Evolutionary conservation across 2,329 filamentous ascomycete genomes (phyloP).

Genomic region (Cordyceps cateniannulata): DNA sequence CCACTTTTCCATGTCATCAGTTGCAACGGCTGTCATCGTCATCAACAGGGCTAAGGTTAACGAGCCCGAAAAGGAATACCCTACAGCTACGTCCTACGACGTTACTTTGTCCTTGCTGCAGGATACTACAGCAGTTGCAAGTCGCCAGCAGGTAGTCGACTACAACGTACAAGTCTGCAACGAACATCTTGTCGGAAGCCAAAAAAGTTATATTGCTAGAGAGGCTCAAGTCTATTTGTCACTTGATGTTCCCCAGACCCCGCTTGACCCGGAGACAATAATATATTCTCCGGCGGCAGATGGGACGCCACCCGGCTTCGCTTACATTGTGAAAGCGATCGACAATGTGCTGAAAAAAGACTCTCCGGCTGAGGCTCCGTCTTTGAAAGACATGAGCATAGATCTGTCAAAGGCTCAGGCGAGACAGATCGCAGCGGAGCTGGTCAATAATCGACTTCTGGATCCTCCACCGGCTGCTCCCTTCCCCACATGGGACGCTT

Average conservation of each 20-base stretch:
- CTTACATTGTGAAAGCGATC: slow-evolving; percentile 1
- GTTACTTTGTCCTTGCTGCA: not conserved
- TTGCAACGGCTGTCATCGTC: slow-evolving; percentile 7
- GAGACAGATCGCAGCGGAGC: not conserved
- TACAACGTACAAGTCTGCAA: slow-evolving; percentile 1
- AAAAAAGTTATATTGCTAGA: not conserved
- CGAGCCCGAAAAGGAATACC: slow-evolving; percentile 5
- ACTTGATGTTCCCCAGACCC: not conserved
- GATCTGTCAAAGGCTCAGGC: slow-evolving; percentile 5
- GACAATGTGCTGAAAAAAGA: slow-evolving; percentile 1
- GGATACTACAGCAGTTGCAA: not conserved
- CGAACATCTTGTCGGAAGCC: not conserved
- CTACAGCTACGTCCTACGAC: slow-evolving; percentile 5
- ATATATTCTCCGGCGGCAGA: not conserved
- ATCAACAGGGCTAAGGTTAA: not conserved
- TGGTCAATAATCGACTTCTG: slow-evolving; percentile 2
- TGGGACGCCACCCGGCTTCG: not conserved
- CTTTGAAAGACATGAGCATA: not conserved
- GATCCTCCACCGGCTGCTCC: slow-evolving; percentile 5
- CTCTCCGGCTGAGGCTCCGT: not conserved
- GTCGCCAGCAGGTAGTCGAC: not conserved
- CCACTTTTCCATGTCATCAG: not conserved
- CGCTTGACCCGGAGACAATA: not conserved
- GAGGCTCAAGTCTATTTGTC: not conserved
- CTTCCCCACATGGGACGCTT: not conserved